Base-by-base conservation (phyloP, 2,329 filamentous ascomycete genomes). In the Seiridium cupressi region DNA sequence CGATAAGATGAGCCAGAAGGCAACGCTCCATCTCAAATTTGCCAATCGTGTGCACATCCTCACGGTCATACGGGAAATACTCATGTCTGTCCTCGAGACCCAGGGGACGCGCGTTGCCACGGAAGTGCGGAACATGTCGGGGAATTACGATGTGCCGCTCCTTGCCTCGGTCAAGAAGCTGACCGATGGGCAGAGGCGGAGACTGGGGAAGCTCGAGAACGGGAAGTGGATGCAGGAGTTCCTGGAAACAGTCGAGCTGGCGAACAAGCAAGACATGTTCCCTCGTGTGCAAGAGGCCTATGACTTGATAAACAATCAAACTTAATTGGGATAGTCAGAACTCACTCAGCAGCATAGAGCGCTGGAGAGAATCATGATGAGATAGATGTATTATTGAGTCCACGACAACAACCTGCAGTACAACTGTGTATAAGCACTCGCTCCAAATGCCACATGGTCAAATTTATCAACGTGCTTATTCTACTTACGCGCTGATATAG, bases 41-140 rank as follows among this genome's bases (percentile, higher is more conserved):
- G 38, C 51, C 11, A 66, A 66, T 54, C 65, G 64, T 18, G 61
- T 64, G 18, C 66, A 68, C 58, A 64, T 68, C 38, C 59, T 68
- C 3, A 63, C 61, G 42, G 63, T 65, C 38, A 67, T 67, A 65
- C 60, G 63, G 7, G 63, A 66, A 57, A 58, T 67, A 18, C 60
- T 66, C 31, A 55, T 57, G 36, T 61, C 61, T 18, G 63, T 62
- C 3, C 51, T 67, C 1, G 63, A 67, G 26, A 63, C 65, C 2
- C 55, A 62, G 9, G 35, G 7, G 11, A 51, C 58, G 13, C 42
- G 44, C 34, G 58, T 63, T 10, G 64, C 65, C 51, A 54, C 36
- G 32, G 57, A 61, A 49, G 62, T 60, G 36, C 60, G 60, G 11
- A 51, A 61, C n/a, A 57, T 44, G 26, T 55, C 61, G 18, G 61